Conservation (phyloP, 108 stramenopile species). For the Stephanodiscus minutulus region DNA sequence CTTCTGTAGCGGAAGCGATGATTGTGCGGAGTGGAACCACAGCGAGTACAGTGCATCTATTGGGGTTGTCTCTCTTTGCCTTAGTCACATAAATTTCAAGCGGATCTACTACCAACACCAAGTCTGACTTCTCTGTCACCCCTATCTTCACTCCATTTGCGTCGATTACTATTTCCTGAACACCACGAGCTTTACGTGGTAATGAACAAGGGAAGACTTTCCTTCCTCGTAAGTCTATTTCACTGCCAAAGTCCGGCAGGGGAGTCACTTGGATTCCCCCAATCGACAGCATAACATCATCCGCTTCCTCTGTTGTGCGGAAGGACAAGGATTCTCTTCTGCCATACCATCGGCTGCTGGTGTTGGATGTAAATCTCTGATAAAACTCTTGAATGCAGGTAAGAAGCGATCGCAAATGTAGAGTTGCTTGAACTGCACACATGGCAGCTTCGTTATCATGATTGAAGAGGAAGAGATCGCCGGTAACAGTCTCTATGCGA, state of each 20-base stretch:
- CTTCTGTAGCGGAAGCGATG: slow-evolving; percentile 68
- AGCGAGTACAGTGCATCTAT: slow-evolving; percentile 57
- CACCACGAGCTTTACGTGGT: not conserved
- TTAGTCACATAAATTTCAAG: slow-evolving; percentile 68
- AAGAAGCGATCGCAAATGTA: slow-evolving; percentile 68
- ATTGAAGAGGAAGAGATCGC: slow-evolving; percentile 14
- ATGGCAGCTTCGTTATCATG: slow-evolving; percentile 60
- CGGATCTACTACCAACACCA: slow-evolving; percentile 67
- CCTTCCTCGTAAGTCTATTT: slow-evolving; percentile 72
- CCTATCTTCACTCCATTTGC: slow-evolving; percentile 12
- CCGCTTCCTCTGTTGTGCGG: slow-evolving; percentile 56
- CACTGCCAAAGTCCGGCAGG: slow-evolving; percentile 48
- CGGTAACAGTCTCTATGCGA: not conserved
- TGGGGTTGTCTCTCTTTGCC: slow-evolving; percentile 36
- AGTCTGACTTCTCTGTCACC: slow-evolving; percentile 1
- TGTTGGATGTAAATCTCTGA: slow-evolving; percentile 17
- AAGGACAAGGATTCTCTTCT: slow-evolving; percentile 30
- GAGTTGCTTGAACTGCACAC: slow-evolving; percentile 55
- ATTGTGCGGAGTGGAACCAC: slow-evolving; percentile 59
- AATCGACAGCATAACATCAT: slow-evolving; percentile 58
- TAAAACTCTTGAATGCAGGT: slow-evolving; percentile 50
- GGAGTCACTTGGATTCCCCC: slow-evolving; percentile 55
- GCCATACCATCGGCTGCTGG: slow-evolving; percentile 25
- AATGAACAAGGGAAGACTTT: slow-evolving; percentile 63
- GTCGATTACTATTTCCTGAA: slow-evolving; percentile 9